A percentile compares a stretch with the other conserved stretches of the same genome.
Conservation (phyloP, 352 stramenopile genomes). For the Phytophthora boehmeriae region DNA sequence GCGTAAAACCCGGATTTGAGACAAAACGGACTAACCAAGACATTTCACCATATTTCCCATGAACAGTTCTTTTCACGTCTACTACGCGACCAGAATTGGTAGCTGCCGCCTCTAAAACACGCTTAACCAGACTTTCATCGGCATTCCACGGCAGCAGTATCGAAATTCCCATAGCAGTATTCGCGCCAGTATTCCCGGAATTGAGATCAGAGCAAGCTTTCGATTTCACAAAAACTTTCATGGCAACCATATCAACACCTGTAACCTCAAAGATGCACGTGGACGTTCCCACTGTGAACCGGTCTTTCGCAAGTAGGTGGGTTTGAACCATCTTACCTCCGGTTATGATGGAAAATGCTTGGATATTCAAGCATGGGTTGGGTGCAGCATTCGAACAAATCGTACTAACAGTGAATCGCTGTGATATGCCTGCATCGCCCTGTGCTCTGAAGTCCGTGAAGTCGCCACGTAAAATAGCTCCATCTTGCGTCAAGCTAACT, state of each 20-base stretch:
- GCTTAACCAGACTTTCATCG: slow-evolving; percentile 49
- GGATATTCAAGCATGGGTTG: slow-evolving; percentile 15
- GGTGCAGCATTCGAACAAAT: slow-evolving; percentile 14
- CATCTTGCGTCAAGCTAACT: slow-evolving; percentile 51
- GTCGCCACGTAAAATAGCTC: slow-evolving; percentile 85
- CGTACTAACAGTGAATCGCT: slow-evolving; percentile 31
- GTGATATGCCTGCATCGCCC: slow-evolving; percentile 66
- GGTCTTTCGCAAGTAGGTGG: slow-evolving; percentile 48
- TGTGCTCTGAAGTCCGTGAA: slow-evolving; percentile 90
- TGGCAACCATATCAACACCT: slow-evolving; percentile 20
- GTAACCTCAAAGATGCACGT: slow-evolving; percentile 60
- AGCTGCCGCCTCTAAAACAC: slow-evolving; percentile 62
- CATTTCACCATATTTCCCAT: slow-evolving; percentile 95
- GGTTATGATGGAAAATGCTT: slow-evolving; percentile 11
- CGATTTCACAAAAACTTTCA: slow-evolving; percentile 42
- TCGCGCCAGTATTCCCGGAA: slow-evolving; percentile 5
- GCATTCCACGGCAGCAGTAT: slow-evolving; percentile 78
- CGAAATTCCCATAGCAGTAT: slow-evolving; percentile 18
- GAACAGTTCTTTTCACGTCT: slow-evolving; percentile 86
- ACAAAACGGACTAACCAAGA: slow-evolving; percentile 96
- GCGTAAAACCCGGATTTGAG: slow-evolving; percentile 90
- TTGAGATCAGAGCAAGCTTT: slow-evolving; percentile 45
- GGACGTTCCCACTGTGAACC: slow-evolving; percentile 59
- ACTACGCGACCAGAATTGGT: slow-evolving; percentile 70
- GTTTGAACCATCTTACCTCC: slow-evolving; percentile 39